These are phyloP conservation scores for Moniliophthora roreri DNA, from an alignment of 1,284 basidiomycete species.

Conservation along the genomic window DNA sequence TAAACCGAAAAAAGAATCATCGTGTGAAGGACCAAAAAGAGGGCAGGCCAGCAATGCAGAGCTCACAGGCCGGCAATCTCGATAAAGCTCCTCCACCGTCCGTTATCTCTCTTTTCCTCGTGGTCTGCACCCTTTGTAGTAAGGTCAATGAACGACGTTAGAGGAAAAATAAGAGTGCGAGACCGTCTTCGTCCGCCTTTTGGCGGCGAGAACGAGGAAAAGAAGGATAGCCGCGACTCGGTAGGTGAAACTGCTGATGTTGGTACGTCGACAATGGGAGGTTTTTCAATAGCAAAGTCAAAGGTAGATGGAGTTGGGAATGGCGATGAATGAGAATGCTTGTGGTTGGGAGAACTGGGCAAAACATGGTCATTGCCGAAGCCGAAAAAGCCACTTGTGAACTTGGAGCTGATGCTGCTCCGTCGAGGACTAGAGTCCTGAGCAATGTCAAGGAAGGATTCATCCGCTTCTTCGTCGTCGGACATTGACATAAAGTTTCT, in stretches of 20 bases:
- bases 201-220: constrained; percentile 9
- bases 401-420: constrained; percentile 9
- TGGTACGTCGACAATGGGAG: constrained; percentile 17
- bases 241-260: constrained; percentile 15
- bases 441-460: constrained; percentile 3
- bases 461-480: constrained; percentile 51
- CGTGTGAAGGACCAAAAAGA: neutral
- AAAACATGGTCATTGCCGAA: neutral
- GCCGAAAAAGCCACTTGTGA: constrained; percentile 5
- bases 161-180: constrained; percentile 24
- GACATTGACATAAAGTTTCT: constrained; percentile 65
- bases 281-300: neutral
- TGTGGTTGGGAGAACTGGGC: neutral
- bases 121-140: constrained; percentile 42
- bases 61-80: constrained; percentile 48
- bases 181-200: constrained; percentile 1
- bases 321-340: no score
- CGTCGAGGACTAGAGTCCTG: neutral
- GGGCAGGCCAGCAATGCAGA: constrained; percentile 6
- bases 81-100: constrained; percentile 54
- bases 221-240: constrained; percentile 8
- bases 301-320: no score
- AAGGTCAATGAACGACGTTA: constrained; percentile 65
- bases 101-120: constrained; percentile 18
- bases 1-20: neutral